A percentile compares a stretch with the other conserved stretches of the same genome.
These are phyloP conservation scores for Cyanodermella asteris DNA, from an alignment of 2,329 filamentous ascomycete species.

Conservation along the genomic window DNA sequence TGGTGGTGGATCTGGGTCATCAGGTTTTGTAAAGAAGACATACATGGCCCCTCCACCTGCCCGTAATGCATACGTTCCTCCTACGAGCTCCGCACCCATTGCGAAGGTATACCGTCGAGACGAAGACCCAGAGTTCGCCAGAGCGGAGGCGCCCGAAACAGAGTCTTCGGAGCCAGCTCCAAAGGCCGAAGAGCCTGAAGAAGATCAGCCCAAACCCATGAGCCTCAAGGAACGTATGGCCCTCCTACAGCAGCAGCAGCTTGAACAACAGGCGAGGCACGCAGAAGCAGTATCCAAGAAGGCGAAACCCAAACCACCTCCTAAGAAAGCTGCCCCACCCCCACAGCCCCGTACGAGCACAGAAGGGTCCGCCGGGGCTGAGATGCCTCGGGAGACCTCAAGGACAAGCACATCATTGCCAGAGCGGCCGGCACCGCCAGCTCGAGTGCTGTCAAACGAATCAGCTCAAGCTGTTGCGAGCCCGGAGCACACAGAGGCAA, in stretches of 20 bases:
- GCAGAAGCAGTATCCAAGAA: conserved; percentile 60
- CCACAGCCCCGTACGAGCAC: conserved; percentile 12
- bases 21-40: conserved; percentile 79
- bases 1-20: conserved; percentile 27
- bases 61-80: conserved; percentile 72
- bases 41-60: conserved; percentile 91
- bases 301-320: conserved; percentile 63
- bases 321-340: conserved; percentile 40
- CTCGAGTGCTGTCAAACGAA: conserved; percentile 12
- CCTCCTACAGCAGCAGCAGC: conserved; percentile 76
- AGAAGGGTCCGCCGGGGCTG: conserved; percentile 15
- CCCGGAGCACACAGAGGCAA: conserved; percentile 35
- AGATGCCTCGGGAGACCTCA: conserved; percentile 11
- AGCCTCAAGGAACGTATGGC: conserved; percentile 92
- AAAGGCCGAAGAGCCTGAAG: conserved; percentile 15
- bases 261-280: conserved; percentile 68
- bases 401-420: too few species aligned
- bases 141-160: conserved; percentile 5
- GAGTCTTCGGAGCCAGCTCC: conserved; percentile 13
- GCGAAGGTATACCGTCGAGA: conserved; percentile 67
- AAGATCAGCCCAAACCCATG: conserved; percentile 75
- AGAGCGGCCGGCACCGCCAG: conserved; percentile 4
- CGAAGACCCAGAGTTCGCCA: conserved; percentile 46
- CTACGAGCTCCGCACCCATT: conserved; percentile 43
- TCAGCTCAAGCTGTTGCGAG: conserved; percentile 14